Percentiles rank a stretch among this genome's conserved stretches.
Evolutionary conservation across 2,329 filamentous ascomycete genomes (phyloP).

Genomic region (Pestalotiopsis sp.): DNA sequence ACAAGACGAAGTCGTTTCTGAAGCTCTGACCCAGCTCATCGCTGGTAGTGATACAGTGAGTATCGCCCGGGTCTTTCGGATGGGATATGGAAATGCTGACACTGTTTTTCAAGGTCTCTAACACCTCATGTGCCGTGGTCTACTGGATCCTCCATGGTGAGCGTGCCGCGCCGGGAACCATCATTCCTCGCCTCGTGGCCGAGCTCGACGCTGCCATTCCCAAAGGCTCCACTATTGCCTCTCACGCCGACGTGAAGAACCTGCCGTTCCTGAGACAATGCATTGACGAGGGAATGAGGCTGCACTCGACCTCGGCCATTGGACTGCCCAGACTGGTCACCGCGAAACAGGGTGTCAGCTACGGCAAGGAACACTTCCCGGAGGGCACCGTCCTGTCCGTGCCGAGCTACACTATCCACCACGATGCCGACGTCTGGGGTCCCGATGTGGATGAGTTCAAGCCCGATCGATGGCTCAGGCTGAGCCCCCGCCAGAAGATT

Average conservation of each 20-base stretch:
- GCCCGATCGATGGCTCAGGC: slow-evolving; percentile 9
- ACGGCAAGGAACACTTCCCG: slow-evolving; percentile 8
- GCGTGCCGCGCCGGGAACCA: not conserved
- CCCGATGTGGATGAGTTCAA: slow-evolving; percentile 12
- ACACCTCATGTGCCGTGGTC: slow-evolving; percentile 9
- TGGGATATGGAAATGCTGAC: not conserved
- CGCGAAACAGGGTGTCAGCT: not conserved
- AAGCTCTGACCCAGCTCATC: slow-evolving; percentile 11
- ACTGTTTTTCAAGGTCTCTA: not conserved
- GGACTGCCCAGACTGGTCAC: slow-evolving; percentile 7
- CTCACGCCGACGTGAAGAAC: slow-evolving; percentile 8
- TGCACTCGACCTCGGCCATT: slow-evolving; percentile 9
- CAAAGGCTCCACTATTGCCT: not conserved
- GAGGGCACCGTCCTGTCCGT: slow-evolving; percentile 10
- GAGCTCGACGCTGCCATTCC: slow-evolving; percentile 11
- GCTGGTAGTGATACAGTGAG: slow-evolving; percentile 10
- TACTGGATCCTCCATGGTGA: slow-evolving; percentile 12
- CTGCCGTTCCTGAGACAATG: slow-evolving; percentile 10
- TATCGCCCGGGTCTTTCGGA: too few relatives aligned
- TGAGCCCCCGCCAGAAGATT: slow-evolving; percentile 6
- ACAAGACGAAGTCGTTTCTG: not conserved
- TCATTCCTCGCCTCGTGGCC: not conserved
- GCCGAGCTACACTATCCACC: slow-evolving; percentile 12
- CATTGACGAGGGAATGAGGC: slow-evolving; percentile 12
- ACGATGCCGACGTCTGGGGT: slow-evolving; percentile 12